phyloP scores from a whole-genome alignment of 441 rosid genomes.

The Gossypium lobatum region DNA sequence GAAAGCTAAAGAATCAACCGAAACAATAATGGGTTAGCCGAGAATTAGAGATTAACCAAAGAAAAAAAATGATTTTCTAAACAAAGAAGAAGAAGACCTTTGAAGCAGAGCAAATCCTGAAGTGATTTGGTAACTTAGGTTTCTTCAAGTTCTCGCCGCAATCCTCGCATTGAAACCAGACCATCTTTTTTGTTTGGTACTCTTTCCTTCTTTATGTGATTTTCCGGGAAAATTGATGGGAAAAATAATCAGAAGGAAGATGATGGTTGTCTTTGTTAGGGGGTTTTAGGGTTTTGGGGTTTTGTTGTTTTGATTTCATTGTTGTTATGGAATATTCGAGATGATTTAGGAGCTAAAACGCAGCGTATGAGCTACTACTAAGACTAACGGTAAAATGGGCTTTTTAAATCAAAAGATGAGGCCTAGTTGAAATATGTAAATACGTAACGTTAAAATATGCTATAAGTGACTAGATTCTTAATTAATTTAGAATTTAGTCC shows the following conservation, averaged over 20 bases:
- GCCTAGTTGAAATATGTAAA: not conserved
- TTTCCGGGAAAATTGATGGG: not conserved
- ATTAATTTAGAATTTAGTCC: too few species aligned
- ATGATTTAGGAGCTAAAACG: not conserved
- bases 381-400: not conserved
- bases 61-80: not conserved
- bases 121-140: constrained; percentile 79
- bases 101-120: constrained; percentile 71
- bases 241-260: not conserved
- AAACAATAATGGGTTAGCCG: not conserved
- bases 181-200: constrained; percentile 38
- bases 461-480: too few species aligned
- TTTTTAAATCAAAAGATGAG: not conserved
- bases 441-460: not conserved
- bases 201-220: not conserved
- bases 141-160: constrained; percentile 92
- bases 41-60: not conserved
- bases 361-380: not conserved
- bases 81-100: constrained; percentile 38
- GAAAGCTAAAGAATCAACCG: constrained; percentile 44
- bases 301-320: not conserved
- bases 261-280: not conserved
- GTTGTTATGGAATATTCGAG: not conserved
- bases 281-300: not conserved
- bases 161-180: constrained; percentile 98